Conservation (phyloP, 2,329 filamentous ascomycete species). For the Zasmidium angulare region DNA sequence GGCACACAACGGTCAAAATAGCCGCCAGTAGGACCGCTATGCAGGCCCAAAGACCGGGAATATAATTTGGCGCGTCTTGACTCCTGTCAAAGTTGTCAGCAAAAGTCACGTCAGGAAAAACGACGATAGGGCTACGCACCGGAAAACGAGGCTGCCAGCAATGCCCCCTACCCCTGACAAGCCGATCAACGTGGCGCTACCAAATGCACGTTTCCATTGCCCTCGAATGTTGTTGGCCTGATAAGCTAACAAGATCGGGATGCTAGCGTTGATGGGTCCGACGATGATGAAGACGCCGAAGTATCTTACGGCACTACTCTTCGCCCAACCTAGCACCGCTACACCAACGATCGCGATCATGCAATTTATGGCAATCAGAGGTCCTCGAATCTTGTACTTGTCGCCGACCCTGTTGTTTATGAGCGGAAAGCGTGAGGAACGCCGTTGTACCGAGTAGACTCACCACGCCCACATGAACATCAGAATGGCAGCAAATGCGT, state of each 20-base stretch:
- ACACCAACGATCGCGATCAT: constrained; percentile 63
- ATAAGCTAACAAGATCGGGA: constrained; percentile 74
- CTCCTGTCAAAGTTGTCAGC: not conserved
- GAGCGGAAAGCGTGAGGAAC: not conserved
- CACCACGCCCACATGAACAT: constrained; percentile 54
- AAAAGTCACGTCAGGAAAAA: too few species aligned
- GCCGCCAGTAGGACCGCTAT: not conserved
- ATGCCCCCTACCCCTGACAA: constrained; percentile 64
- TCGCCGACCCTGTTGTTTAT: constrained; percentile 52
- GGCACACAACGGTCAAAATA: not conserved
- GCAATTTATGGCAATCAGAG: constrained; percentile 65
- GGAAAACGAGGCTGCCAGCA: constrained; percentile 12
- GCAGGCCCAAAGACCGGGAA: not conserved
- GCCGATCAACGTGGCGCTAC: constrained; percentile 10
- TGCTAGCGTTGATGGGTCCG: constrained; percentile 71
- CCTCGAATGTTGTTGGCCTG: constrained; percentile 86
- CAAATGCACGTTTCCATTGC: constrained; percentile 75
- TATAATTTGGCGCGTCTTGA: not conserved
- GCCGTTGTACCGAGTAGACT: not conserved
- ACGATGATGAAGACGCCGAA: constrained; percentile 73
- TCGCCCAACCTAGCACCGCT: constrained; percentile 69
- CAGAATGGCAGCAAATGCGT: constrained; percentile 62
- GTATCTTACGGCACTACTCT: constrained; percentile 60
- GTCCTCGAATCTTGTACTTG: constrained; percentile 63
- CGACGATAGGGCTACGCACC: too few species aligned